Base-by-base conservation (phyloP, 2,329 filamentous ascomycete genomes). In the Sclerotinia trifoliorum region DNA sequence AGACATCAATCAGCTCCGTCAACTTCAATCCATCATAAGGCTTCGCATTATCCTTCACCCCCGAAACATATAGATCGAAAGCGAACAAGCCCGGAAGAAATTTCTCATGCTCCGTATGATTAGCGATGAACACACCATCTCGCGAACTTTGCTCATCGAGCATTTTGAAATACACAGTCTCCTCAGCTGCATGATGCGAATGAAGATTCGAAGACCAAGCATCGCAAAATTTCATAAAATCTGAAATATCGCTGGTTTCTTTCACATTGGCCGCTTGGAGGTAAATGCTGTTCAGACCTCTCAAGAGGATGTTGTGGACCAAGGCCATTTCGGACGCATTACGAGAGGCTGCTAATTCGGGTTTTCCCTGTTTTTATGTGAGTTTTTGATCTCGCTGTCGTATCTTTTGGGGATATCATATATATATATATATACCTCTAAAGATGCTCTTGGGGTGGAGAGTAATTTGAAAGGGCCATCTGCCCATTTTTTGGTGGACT, bases 181-280 rank as follows among this genome's bases (percentile, higher is more conserved):
- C 81, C 69, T 83, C 81, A 0, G 70, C 66, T 0, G 74, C 58
- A 69, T 83, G 81, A 68, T 83, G 81, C 4, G 77, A 70, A 35
- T 79, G 70, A 2, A 83, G 58, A 26, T 78, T 70, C 4, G 68
- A 70, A 32, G 67, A 70, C 69, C 70, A 73, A 4, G 68, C 58
- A 29, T 70, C 49, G n/a, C 65, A 70, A 61, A 54, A 73, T 5
- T 51, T 35, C 58, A 72, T 62, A 75, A 80, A 81, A 26, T 74
- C 71, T 17, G 71, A 55, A 0, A 77, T 75, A 70, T 79, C 81
- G 29, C 74, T 70, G 19, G 73, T 44, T 65, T 81, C 80, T 49
- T 82, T 80, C 35, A 78, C 71, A 15, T 75, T 71, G 5, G 75
- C 74, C 6, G 75, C 76, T 69, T 80, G 79, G 3, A 78, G 70